Evolutionary conservation across 306 rosid genomes (phyloP).

Genomic region (Ceratonia siliqua): DNA sequence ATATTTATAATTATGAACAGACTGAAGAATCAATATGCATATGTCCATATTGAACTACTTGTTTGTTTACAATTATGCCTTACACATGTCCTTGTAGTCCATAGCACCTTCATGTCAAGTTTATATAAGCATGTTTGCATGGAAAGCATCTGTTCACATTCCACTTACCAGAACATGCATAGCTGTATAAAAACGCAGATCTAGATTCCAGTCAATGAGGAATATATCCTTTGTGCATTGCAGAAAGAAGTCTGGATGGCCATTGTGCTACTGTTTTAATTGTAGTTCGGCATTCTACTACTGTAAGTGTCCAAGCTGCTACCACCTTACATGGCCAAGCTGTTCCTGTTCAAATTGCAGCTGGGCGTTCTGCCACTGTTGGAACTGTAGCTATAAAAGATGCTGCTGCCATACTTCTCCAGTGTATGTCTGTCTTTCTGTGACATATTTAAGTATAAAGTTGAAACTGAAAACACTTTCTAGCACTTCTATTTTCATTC

Average conservation of each 20-base stretch:
- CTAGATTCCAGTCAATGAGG: slow-evolving; percentile 29
- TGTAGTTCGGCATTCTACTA: slow-evolving; percentile 47
- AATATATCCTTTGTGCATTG: slow-evolving; percentile 50
- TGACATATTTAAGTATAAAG: slow-evolving; percentile 18
- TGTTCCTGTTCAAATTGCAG: slow-evolving; percentile 42
- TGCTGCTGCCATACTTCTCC: slow-evolving; percentile 27
- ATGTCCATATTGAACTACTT: slow-evolving; percentile 3
- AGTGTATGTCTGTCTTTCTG: slow-evolving; percentile 47
- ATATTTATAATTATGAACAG: not conserved
- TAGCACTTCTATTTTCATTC: not conserved
- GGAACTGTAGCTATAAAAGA: slow-evolving; percentile 38
- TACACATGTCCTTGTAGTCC: not conserved
- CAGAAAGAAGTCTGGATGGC: slow-evolving; percentile 53
- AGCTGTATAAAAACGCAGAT: slow-evolving; percentile 23
- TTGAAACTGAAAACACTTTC: slow-evolving; percentile 19
- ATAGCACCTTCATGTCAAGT: not conserved
- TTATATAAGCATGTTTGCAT: not conserved
- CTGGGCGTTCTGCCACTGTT: slow-evolving; percentile 44
- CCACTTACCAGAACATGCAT: slow-evolving; percentile 21
- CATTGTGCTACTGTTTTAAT: slow-evolving; percentile 44
- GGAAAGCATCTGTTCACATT: not conserved
- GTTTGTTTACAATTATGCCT: not conserved
- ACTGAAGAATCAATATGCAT: slow-evolving; percentile 11
- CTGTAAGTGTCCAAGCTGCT: slow-evolving; percentile 40
- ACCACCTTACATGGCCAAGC: too few relatives aligned